phyloP scores from a whole-genome alignment of 2,329 filamentous ascomycete genomes.

The Sclerotiophoma versabilis region DNA sequence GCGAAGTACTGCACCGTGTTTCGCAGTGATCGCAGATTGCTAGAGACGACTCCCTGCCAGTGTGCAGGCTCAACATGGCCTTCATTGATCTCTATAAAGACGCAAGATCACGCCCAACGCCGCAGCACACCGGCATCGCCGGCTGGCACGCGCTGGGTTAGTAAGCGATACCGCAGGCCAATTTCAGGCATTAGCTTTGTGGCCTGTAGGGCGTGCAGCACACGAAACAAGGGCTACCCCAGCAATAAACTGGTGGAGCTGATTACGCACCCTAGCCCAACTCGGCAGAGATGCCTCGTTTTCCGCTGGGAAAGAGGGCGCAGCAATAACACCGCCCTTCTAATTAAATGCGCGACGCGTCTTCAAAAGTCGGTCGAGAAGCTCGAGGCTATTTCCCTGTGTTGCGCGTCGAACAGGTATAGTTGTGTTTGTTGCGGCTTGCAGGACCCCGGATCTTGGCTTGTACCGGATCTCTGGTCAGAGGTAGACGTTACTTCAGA shows the following conservation, averaged over 20 bases:
- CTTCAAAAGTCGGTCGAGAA: neutral
- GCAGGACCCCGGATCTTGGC: constrained; percentile 11
- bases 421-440: neutral
- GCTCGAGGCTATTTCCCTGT: neutral
- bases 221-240: constrained; percentile 26
- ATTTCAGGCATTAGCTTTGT: constrained; percentile 31
- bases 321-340: constrained; percentile 37
- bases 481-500: constrained; percentile 10
- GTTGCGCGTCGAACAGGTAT: neutral
- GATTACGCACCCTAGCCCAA: constrained; percentile 35
- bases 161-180: neutral
- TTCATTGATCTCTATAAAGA: constrained; percentile 4
- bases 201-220: constrained; percentile 37
- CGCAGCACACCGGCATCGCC: neutral
- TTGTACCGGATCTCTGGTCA: constrained; percentile 7
- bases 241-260: constrained; percentile 36
- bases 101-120: neutral
- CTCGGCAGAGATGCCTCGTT: constrained; percentile 29
- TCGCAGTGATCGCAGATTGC: constrained; percentile 8
- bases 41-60: neutral
- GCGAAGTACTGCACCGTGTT: constrained; percentile 13
- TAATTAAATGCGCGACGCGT: constrained; percentile 19
- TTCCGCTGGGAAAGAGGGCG: constrained; percentile 37
- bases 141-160: neutral
- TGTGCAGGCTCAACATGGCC: neutral